A percentile compares a stretch with the other conserved stretches of the same genome.
These are phyloP conservation scores for Rubia tinctorum DNA, from an alignment of 305 asterid genomes.

Conservation along the genomic window DNA sequence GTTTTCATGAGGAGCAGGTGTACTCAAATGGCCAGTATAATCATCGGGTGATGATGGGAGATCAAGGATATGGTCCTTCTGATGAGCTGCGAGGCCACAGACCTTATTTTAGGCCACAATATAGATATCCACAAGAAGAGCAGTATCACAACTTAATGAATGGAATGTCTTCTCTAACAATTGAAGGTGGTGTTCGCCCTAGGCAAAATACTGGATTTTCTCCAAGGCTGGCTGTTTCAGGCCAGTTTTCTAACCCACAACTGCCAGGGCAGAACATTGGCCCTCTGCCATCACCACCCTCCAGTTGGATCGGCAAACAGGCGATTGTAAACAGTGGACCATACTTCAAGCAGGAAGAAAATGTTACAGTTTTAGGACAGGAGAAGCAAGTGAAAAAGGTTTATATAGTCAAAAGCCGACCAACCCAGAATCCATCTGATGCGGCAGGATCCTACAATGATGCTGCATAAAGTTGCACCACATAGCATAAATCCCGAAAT, in stretches of 20 bases:
- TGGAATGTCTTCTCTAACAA: conserved; percentile 50
- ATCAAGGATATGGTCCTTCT: conserved; percentile 31
- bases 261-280: conserved; percentile 27
- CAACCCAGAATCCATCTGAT: conserved; percentile 34
- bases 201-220: conserved; percentile 27
- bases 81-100: conserved; percentile 38
- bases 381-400: conserved; percentile 53
- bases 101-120: conserved; percentile 39
- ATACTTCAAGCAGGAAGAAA: conserved; percentile 34
- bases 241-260: conserved; percentile 17
- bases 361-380: conserved; percentile 19
- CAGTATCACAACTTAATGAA: conserved; percentile 46
- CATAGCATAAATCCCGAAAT: not conserved
- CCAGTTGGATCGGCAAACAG: conserved; percentile 55
- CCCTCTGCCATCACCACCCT: conserved; percentile 69
- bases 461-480: conserved; percentile 15
- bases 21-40: conserved; percentile 23
- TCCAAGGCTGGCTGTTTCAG: conserved; percentile 36
- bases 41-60: conserved; percentile 39
- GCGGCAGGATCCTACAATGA: conserved; percentile 38
- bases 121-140: conserved; percentile 40
- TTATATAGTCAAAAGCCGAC: conserved; percentile 54
- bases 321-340: conserved; percentile 26
- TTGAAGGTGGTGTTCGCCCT: conserved; percentile 39
- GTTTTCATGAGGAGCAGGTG: conserved; percentile 38